These are phyloP conservation scores for Solanum sejunctum DNA, from an alignment of 257 asterid genomes.

Conservation along the genomic window DNA sequence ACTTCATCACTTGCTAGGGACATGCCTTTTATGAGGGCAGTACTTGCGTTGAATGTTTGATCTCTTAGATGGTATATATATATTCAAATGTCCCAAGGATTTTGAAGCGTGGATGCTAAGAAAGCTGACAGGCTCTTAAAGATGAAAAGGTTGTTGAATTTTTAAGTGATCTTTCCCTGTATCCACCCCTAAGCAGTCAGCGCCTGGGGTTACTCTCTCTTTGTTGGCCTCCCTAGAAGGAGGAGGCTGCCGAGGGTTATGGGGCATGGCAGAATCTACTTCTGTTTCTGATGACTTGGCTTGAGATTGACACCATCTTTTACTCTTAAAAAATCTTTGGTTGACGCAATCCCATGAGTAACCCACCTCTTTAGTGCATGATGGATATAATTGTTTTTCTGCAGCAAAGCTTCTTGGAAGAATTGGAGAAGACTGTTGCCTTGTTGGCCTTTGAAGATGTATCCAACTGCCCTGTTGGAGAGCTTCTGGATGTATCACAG, in stretches of 20 bases:
- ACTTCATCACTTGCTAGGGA: not conserved
- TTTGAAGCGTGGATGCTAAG: not conserved
- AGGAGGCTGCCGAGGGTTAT: not conserved
- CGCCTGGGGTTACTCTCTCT: not conserved
- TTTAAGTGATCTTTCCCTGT: not conserved
- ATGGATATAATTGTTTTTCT: not conserved
- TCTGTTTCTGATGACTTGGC: not conserved
- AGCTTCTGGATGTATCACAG: constrained; percentile 66
- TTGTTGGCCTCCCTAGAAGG: not conserved
- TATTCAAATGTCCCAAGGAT: not conserved
- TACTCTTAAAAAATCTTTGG: not conserved
- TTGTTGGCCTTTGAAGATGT: constrained; percentile 80
- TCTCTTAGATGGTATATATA: not conserved
- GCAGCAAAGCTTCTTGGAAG: constrained; percentile 70
- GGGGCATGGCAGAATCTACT: not conserved
- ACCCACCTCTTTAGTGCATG: not conserved
- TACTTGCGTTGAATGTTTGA: not conserved
- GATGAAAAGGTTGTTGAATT: not conserved
- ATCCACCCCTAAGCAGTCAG: not conserved
- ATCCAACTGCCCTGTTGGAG: constrained; percentile 56
- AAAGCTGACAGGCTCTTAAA: not conserved
- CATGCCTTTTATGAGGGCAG: not conserved
- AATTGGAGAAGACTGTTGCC: constrained; percentile 73
- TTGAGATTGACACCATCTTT: not conserved
- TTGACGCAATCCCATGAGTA: not conserved